Conservation (phyloP, 1,139 yeast genomes). For the Candida glucosophila region DNA sequence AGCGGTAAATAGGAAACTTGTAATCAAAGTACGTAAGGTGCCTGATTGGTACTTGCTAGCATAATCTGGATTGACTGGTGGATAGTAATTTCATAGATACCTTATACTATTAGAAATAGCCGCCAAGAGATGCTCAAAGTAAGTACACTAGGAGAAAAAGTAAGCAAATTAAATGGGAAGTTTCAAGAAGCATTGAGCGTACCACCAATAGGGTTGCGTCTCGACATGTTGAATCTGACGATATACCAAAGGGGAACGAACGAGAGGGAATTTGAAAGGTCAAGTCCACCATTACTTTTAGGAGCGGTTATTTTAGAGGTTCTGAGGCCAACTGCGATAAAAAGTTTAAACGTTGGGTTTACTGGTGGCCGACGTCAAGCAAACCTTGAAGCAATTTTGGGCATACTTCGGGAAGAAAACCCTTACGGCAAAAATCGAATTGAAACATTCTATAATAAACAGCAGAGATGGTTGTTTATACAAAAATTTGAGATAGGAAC, state of each 20-base stretch:
- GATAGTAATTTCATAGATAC: too few species aligned
- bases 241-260: slow-evolving; percentile 7
- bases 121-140: too few species aligned
- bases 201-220: slow-evolving; percentile 2
- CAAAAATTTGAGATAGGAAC: slow-evolving; percentile 7
- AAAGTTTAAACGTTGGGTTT: slow-evolving; percentile 4
- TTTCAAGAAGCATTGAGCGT: too few species aligned
- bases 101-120: too few species aligned
- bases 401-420: slow-evolving; percentile 1
- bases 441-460: too few species aligned
- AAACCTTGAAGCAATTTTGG: background rate
- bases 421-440: too few species aligned
- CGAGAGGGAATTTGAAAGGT: slow-evolving; percentile 4
- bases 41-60: too few species aligned
- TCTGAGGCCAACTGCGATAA: slow-evolving; percentile 4
- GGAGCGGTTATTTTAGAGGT: slow-evolving; percentile 6
- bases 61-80: too few species aligned
- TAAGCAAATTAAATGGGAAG: background rate
- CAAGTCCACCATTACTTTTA: slow-evolving; percentile 4
- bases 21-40: too few species aligned
- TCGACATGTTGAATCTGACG: slow-evolving; percentile 2
- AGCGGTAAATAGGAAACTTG: too few species aligned
- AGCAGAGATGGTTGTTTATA: too few species aligned
- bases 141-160: slow-evolving; percentile 1
- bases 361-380: slow-evolving; percentile 3